These are phyloP conservation scores for Penicillium daleae DNA, from an alignment of 495 filamentous ascomycete species.

Conservation along the genomic window DNA sequence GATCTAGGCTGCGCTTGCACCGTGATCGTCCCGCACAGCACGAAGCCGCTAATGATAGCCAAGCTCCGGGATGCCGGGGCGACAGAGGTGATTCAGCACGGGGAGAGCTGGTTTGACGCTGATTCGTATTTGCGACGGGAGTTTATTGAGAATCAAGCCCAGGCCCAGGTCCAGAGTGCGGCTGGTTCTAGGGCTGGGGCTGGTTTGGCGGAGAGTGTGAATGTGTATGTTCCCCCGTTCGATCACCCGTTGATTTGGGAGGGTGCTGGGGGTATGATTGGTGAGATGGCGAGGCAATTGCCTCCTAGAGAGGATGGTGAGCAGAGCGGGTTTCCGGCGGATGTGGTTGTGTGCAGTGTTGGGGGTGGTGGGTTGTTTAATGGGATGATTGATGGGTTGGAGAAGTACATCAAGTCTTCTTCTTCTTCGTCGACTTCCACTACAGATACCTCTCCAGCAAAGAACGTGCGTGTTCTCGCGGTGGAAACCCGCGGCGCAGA, in stretches of 20 bases:
- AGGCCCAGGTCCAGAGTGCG: conserved; percentile 12
- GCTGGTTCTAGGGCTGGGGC: too few species aligned
- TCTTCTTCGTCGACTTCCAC: neutral
- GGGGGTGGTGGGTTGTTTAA: conserved; percentile 87
- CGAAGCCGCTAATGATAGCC: conserved; percentile 66
- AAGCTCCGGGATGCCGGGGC: conserved; percentile 71
- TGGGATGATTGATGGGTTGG: conserved; percentile 72
- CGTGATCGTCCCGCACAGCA: conserved; percentile 74
- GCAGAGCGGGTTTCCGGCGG: conserved; percentile 41
- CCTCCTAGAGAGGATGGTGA: conserved; percentile 23
- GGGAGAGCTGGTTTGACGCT: conserved; percentile 76
- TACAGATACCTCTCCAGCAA: neutral
- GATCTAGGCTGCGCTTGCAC: conserved; percentile 66
- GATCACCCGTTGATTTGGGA: conserved; percentile 81
- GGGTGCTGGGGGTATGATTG: conserved; percentile 68
- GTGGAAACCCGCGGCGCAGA: conserved; percentile 81
- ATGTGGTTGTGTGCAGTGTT: conserved; percentile 78
- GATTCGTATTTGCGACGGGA: conserved; percentile 67
- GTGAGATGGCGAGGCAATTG: conserved; percentile 68
- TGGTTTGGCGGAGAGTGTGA: conserved; percentile 56
- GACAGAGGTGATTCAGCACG: conserved; percentile 67
- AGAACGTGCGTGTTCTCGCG: conserved; percentile 63
- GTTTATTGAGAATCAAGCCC: conserved; percentile 49
- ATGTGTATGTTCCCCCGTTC: conserved; percentile 69
- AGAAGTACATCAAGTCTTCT: conserved; percentile 38